These are phyloP conservation scores for Saccharomycopsis malanga DNA, from an alignment of 805 yeast genomes.

Conservation along the genomic window DNA sequence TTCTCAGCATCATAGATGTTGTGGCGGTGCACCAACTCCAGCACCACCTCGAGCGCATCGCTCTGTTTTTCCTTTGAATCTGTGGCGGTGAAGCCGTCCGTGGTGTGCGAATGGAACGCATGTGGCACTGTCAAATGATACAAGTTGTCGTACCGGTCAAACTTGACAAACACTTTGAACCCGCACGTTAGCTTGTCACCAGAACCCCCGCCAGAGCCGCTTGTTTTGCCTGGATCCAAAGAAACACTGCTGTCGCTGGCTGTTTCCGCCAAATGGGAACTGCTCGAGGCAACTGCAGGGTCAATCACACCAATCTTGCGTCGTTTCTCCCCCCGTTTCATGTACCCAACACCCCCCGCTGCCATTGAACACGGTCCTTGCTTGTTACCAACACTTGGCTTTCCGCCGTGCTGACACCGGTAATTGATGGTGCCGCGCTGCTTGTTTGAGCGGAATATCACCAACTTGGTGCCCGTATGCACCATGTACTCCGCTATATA, in stretches of 20 bases:
- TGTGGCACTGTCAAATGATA: constrained; percentile 14
- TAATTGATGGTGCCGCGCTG: constrained; percentile 14
- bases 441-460: constrained; percentile 13
- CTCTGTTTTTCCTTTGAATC: neutral
- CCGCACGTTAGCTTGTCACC: constrained; percentile 9
- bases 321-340: neutral
- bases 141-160: constrained; percentile 3
- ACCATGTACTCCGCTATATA: constrained; percentile 14
- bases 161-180: constrained; percentile 13
- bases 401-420: constrained; percentile 11
- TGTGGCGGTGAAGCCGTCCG: neutral
- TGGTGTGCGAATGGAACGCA: constrained; percentile 18
- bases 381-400: too few relatives aligned
- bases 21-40: constrained; percentile 4
- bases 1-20: constrained; percentile 1
- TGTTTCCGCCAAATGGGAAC: too few relatives aligned
- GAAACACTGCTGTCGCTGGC: too few relatives aligned
- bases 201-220: neutral
- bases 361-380: too few relatives aligned
- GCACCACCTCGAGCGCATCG: constrained; percentile 3
- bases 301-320: neutral
- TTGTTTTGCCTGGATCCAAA: too few relatives aligned
- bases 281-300: neutral
- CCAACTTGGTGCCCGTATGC: constrained; percentile 13
- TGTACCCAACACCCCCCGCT: neutral